These are phyloP conservation scores for Cucurbita pepo DNA, from an alignment of 306 rosid species.

Conservation along the genomic window DNA sequence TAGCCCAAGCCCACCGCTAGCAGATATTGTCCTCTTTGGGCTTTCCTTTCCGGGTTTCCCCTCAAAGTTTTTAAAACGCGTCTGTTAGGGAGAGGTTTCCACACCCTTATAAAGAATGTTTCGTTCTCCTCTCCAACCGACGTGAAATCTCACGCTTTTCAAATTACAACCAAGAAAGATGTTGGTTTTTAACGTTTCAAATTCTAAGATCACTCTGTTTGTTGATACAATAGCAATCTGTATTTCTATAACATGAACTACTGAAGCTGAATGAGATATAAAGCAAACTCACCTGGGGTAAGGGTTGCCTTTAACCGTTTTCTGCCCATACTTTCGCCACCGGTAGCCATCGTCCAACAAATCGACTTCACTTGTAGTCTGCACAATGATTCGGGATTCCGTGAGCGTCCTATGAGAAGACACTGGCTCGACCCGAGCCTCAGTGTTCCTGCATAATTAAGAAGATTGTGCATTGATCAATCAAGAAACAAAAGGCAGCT, in stretches of 20 bases:
- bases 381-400: constrained; percentile 73
- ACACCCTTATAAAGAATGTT: no score
- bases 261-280: constrained; percentile 1
- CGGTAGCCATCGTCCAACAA: constrained; percentile 73
- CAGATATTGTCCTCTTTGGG: no score
- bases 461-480: neutral
- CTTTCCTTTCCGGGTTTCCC: no score
- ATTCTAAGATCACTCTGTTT: neutral
- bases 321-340: constrained; percentile 86
- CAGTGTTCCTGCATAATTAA: constrained; percentile 34
- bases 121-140: no score
- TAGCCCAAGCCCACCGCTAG: no score
- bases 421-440: constrained; percentile 28
- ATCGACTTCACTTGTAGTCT: constrained; percentile 82
- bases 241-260: neutral
- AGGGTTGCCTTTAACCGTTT: constrained; percentile 74
- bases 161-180: neutral
- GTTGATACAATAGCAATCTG: neutral
- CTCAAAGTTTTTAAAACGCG: no score
- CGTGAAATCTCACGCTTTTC: neutral
- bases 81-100: no score
- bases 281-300: constrained; percentile 48
- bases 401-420: constrained; percentile 59
- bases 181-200: neutral
- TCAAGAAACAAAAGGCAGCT: neutral